Percentiles rank a stretch among this genome's conserved stretches.
phyloP scores from a whole-genome alignment of 139 green algal genomes.

The Ostreobium quekettii region DNA sequence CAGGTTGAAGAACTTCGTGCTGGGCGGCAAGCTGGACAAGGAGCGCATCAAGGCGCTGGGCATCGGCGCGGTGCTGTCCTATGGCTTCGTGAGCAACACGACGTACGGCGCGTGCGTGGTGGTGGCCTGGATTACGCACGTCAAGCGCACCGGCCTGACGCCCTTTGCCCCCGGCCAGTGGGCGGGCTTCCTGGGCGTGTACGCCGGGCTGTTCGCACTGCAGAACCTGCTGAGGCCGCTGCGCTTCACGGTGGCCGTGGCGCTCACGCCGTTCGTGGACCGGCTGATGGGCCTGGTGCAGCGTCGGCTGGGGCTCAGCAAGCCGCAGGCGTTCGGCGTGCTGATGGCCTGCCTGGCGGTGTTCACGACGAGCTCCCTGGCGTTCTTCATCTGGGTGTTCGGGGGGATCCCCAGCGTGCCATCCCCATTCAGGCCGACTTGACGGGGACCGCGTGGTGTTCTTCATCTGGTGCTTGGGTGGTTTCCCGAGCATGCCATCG shows the following conservation, averaged over 20 bases:
- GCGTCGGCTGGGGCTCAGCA: constrained; percentile 18
- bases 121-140: constrained; percentile 41
- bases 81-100: constrained; percentile 41
- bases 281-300: constrained; percentile 31
- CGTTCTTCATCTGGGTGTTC: constrained; percentile 14
- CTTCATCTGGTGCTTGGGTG: too few species aligned
- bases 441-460: too few species aligned
- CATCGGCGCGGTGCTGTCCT: constrained; percentile 26
- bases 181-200: constrained; percentile 45
- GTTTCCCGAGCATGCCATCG: too few species aligned
- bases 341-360: constrained; percentile 13
- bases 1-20: too few species aligned
- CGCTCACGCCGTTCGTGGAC: constrained; percentile 49
- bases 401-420: constrained; percentile 20
- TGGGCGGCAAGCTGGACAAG: constrained; percentile 38
- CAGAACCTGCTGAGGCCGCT: constrained; percentile 52
- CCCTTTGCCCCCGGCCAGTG: constrained; percentile 38
- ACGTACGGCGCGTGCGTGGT: constrained; percentile 37
- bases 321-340: constrained; percentile 29
- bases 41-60: constrained; percentile 24
- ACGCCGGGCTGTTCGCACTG: constrained; percentile 33
- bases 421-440: too few species aligned
- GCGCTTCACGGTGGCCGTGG: constrained; percentile 39
- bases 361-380: constrained; percentile 9
- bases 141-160: constrained; percentile 29